Conservation (phyloP, 331 rosid species). For the Prunus yedoensis region DNA sequence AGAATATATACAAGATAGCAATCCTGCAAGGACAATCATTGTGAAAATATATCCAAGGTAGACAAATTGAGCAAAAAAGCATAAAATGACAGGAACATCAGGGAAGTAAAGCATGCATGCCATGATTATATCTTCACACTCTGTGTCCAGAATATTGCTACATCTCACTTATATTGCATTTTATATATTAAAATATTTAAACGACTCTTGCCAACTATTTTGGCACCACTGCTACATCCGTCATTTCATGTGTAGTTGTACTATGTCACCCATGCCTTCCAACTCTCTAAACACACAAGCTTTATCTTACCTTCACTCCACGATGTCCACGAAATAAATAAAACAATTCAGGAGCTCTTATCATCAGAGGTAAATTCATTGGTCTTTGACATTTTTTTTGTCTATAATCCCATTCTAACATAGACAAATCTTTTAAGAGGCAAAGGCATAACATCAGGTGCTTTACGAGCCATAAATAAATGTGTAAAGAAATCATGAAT, state of each 20-base stretch:
- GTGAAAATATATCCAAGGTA: neutral
- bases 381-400: neutral
- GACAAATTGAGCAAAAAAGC: neutral
- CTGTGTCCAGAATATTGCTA: constrained; percentile 1
- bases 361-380: neutral
- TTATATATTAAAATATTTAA: neutral
- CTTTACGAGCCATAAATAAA: neutral
- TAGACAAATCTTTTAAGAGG: neutral
- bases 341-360: neutral
- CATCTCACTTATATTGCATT: neutral
- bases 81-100: neutral
- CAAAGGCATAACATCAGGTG: neutral
- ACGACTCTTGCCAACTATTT: neutral
- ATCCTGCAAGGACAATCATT: constrained; percentile 44
- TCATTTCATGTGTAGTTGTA: neutral
- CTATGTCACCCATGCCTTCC: neutral
- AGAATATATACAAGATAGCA: constrained; percentile 86
- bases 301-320: neutral
- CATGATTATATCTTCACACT: neutral
- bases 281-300: neutral
- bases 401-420: neutral
- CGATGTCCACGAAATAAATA: neutral
- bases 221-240: neutral
- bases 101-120: neutral
- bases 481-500: neutral